phyloP scores from a whole-genome alignment of 2,329 filamentous ascomycete genomes.

The Aspergillus chevalieri region DNA sequence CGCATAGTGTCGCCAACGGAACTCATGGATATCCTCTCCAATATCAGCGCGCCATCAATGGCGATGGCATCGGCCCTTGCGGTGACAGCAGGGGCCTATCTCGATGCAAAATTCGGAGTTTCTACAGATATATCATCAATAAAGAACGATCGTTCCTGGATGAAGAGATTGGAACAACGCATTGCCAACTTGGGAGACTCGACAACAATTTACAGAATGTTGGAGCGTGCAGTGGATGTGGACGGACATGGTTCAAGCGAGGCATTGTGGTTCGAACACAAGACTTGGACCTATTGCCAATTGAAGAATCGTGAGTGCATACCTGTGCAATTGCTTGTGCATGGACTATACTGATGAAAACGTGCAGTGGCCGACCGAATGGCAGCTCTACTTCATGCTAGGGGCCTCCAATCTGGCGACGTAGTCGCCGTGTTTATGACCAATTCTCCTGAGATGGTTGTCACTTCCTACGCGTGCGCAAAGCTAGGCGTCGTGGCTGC shows the following conservation, averaged over 20 bases:
- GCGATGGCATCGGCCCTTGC: conserved; percentile 31
- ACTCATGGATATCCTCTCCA: conserved; percentile 25
- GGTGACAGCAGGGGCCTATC: conserved; percentile 33
- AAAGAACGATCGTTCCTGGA: conserved; percentile 27
- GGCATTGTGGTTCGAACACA: conserved; percentile 46
- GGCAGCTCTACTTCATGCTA: conserved; percentile 35
- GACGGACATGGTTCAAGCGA: conserved; percentile 34
- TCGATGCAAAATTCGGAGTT: conserved; percentile 40
- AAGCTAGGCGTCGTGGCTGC: conserved; percentile 42
- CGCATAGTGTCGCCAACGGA: neutral
- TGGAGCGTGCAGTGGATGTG: conserved; percentile 36
- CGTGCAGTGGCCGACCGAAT: conserved; percentile 38
- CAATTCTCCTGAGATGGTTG: conserved; percentile 47
- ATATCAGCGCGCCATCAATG: conserved; percentile 22
- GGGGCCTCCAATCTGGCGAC: conserved; percentile 34
- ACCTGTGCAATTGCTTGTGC: neutral
- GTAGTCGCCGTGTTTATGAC: conserved; percentile 43
- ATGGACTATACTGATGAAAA: conserved; percentile 5
- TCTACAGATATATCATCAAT: conserved; percentile 35
- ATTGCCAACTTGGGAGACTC: conserved; percentile 35
- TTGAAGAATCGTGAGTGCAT: conserved; percentile 35
- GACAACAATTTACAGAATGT: conserved; percentile 38
- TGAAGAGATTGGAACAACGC: conserved; percentile 28
- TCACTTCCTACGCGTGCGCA: conserved; percentile 39
- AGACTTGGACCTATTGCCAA: conserved; percentile 43